phyloP scores from a whole-genome alignment of 805 yeast species.

The Saccharomycopsis babjevae region DNA sequence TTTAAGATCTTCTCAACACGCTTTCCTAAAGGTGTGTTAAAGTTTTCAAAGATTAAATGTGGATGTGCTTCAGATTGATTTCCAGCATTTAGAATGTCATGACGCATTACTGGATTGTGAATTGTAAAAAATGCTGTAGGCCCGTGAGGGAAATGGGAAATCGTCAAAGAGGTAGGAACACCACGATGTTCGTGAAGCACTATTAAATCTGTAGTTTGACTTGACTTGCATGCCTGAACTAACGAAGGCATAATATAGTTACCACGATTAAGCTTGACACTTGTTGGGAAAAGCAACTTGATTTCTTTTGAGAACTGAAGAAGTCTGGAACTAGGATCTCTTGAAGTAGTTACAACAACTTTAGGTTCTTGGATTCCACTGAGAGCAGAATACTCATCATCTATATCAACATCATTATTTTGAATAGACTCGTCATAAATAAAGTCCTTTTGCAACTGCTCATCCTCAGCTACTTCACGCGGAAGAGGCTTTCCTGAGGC shows the following conservation, averaged over 20 bases:
- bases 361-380: conserved; percentile 89
- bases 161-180: conserved; percentile 87
- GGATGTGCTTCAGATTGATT: conserved; percentile 89
- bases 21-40: conserved; percentile 69
- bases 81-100: conserved; percentile 79
- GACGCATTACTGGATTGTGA: conserved; percentile 90
- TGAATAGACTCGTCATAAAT: conserved; percentile 76
- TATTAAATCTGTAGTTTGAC: conserved; percentile 76
- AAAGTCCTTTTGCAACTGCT: conserved; percentile 67
- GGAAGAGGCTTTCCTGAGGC: conserved; percentile 88
- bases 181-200: conserved; percentile 95
- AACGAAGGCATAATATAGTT: conserved; percentile 76
- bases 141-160: conserved; percentile 96
- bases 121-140: conserved; percentile 91
- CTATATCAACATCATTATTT: conserved; percentile 35
- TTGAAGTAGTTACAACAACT: conserved; percentile 83
- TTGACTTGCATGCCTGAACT: conserved; percentile 71
- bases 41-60: conserved; percentile 86
- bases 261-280: conserved; percentile 88
- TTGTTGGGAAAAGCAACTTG: conserved; percentile 79
- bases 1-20: conserved; percentile 73
- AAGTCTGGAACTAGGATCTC: conserved; percentile 79
- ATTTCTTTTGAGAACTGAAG: conserved; percentile 91
- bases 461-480: conserved; percentile 84
- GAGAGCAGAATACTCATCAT: conserved; percentile 83